Evolutionary conservation across 1,139 yeast genomes (phyloP), one percentile per base, ranked within the genome.

Genomic region (Pichia sp.): DNA sequence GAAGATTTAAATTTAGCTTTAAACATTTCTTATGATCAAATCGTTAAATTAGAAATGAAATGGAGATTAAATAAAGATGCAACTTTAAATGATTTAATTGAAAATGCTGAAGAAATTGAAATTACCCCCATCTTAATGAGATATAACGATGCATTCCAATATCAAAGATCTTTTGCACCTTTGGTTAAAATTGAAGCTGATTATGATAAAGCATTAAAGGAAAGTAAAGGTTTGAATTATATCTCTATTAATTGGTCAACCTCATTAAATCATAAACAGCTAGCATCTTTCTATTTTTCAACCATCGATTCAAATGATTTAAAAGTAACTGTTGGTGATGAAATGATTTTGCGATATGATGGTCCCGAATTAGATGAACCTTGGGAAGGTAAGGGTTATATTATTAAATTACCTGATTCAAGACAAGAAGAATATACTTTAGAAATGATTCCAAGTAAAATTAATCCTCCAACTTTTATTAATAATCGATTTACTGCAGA

Each of bases 261-360:
- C 47, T 87, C 88, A 3, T 70, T 83, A 46, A 83, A 83, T 61
- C 80, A 80, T 57, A 74, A 80, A 53, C 85, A 83, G 65, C 70
- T 84, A 58, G 96, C 87, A 0, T 78, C 87, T 3, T 90, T 90
- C 61, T 69, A 80, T 0, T 70, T 88, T 45, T 79, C 90, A 1
- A 79, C 87, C 3, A 78, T 77, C 63, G 96, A 88, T 63, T 70
- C 79, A 11, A 74, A 79, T 36, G 87, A 80, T 29, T 68, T 87
- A 56, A 84, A 83, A 65, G 83, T 88, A n/a, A 86, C 95, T 0
- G 84, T 87, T 31, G 96, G 97, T 46, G 96, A 89, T 68, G 93
- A 84, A 66, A 81, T 90, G 71, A 72, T 79, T 29, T 72, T 88
- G 53, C 73, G 84, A 48, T 83, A 84, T 61, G 72, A 72, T 39